phyloP scores from a whole-genome alignment of 345 rosid genomes.

The Murraya paniculata region DNA sequence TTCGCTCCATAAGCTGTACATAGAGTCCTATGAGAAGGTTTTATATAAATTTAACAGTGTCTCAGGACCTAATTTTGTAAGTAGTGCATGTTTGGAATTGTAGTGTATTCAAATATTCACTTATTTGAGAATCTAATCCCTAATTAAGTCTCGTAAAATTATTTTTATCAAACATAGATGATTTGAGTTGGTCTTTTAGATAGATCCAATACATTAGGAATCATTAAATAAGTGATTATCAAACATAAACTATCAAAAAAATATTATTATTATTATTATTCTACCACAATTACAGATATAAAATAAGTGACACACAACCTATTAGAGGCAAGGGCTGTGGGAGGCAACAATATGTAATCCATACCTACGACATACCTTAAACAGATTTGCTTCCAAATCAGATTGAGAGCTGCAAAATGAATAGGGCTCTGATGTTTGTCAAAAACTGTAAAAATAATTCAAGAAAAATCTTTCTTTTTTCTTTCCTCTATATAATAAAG shows the following conservation, averaged over 20 bases:
- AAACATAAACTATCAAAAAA: no score
- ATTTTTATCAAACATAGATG: no score
- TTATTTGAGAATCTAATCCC: no score
- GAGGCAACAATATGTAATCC: neutral
- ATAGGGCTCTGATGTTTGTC: conserved; percentile 1
- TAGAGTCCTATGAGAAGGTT: conserved; percentile 15
- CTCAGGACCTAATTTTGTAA: neutral
- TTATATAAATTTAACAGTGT: neutral
- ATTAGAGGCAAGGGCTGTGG: neutral
- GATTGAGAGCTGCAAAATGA: conserved; percentile 71
- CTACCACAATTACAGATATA: no score
- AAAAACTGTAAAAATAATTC: neutral
- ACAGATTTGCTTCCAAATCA: conserved; percentile 88
- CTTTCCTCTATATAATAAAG: neutral
- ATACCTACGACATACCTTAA: conserved; percentile 50
- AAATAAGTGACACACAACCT: neutral
- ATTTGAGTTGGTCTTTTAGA: no score
- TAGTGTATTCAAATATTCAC: no score
- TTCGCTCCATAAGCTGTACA: conserved; percentile 86
- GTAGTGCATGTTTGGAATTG: no score
- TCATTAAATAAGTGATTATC: no score
- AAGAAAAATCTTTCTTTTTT: neutral
- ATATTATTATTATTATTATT: no score
- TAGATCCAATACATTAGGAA: no score
- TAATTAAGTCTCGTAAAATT: no score